Evolutionary conservation across 1,284 basidiomycete genomes (phyloP).

Genomic region (Malassezia brasiliensis): DNA sequence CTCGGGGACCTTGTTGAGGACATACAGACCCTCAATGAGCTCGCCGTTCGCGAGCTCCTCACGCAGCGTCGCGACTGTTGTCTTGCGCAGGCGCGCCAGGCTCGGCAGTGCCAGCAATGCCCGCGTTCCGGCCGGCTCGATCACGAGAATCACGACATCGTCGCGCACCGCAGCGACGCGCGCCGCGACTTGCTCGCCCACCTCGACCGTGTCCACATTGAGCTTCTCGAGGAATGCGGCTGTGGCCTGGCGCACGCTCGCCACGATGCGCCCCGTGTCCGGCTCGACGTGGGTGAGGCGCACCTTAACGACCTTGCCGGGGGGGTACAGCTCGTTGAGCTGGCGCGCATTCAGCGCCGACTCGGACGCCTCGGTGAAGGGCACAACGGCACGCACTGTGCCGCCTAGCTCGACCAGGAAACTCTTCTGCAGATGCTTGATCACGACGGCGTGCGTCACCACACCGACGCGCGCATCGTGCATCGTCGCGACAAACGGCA

Average conservation of each 20-base stretch:
- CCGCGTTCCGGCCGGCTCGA: slow-evolving; percentile 56
- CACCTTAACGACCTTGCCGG: slow-evolving; percentile 69
- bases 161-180: slow-evolving; percentile 37
- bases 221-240: slow-evolving; percentile 35
- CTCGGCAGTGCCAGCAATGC: slow-evolving; percentile 77
- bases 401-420: slow-evolving; percentile 57
- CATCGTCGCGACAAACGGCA: slow-evolving; percentile 57
- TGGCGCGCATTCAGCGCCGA: slow-evolving; percentile 19
- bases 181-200: slow-evolving; percentile 40
- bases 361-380: slow-evolving; percentile 32
- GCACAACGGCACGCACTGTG: slow-evolving; percentile 72
- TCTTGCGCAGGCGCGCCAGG: slow-evolving; percentile 68
- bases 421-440: slow-evolving; percentile 28
- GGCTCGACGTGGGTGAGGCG: slow-evolving; percentile 66
- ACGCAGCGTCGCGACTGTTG: slow-evolving; percentile 63
- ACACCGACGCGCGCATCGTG: slow-evolving; percentile 60
- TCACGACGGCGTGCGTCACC: slow-evolving; percentile 73
- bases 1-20: slow-evolving; percentile 69
- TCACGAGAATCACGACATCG: slow-evolving; percentile 38
- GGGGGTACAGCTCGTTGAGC: slow-evolving; percentile 60
- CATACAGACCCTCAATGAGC: slow-evolving; percentile 65
- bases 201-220: slow-evolving; percentile 35
- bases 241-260: slow-evolving; percentile 72
- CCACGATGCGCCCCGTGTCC: slow-evolving; percentile 62
- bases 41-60: slow-evolving; percentile 63